Evolutionary conservation across 768 basidiomycete species (phyloP), one percentile per base, ranked within the genome.

Genomic region (Suillus lakei): DNA sequence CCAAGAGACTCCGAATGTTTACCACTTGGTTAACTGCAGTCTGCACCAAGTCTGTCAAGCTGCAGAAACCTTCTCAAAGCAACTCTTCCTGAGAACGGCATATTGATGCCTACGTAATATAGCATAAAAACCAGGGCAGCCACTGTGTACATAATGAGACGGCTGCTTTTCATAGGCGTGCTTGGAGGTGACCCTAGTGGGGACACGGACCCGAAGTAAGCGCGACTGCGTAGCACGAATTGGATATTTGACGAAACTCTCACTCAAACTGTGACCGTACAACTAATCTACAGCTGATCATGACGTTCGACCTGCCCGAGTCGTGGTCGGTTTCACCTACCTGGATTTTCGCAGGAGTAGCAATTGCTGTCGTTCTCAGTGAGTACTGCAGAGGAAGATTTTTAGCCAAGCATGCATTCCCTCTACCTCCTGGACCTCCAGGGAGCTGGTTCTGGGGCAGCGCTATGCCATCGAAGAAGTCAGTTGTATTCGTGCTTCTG

Each of bases 371-470:
- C 32, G 34, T 53, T 7, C 28, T 69, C 8, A 53, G 38, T 15
- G 48, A 34, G 23, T 63, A 44, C 41, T 63, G 41, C 38, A 39
- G 38, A 16, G 18, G 16, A 38, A 43, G 50, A 28, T 21, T 21
- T 28, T 4, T 26, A 16, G 30, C 28, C 23, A 69, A 64, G 48
- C 34, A 62, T 16, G 62, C 62, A 18, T 12, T 62, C 32, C 67
- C 65, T 2, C 66, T 71, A 8, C 70, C 70, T 8, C 69, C 70
- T 38, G 69, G 70, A 16, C 69, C 69, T 16, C 70, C 70, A 3
- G 51, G 65, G 4, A 28, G 23, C 13, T 67, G 62, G 64, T 68
- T 71, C 32, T 70, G 70, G 70, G 43, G 68, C 13, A 66, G 56
- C 48, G 13, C 69, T 3, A 32, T 70, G n/a, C 67, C 69, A 44